phyloP scores from a whole-genome alignment of 305 asterid species.

The Fraxinus paxiana region DNA sequence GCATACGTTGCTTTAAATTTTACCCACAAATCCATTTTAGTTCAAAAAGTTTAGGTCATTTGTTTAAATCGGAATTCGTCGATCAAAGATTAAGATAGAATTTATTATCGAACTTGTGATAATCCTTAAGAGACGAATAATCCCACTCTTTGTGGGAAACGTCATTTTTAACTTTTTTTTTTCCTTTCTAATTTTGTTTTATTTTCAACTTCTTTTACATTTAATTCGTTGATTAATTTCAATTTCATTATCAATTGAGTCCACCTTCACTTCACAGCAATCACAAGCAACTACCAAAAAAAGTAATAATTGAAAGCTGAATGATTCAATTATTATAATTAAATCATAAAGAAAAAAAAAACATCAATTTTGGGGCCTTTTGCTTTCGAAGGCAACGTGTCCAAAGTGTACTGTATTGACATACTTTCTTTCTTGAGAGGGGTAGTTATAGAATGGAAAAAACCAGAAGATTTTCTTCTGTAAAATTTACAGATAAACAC shows the following conservation, averaged over 20 bases:
- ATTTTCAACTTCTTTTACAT: background rate
- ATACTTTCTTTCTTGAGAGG: slow-evolving; percentile 8
- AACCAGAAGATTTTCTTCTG: too few species aligned
- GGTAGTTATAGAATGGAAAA: slow-evolving; percentile 21
- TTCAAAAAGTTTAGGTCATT: background rate
- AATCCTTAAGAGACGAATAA: background rate
- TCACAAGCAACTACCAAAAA: background rate
- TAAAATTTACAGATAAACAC: too few species aligned
- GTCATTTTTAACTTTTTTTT: background rate
- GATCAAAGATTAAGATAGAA: background rate
- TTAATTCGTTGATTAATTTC: background rate
- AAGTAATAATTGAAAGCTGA: background rate
- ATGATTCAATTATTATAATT: background rate
- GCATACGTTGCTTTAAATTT: background rate
- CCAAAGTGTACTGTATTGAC: background rate
- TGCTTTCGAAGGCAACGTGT: slow-evolving; percentile 23
- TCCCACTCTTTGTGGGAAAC: background rate
- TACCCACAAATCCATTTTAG: background rate
- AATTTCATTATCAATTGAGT: background rate
- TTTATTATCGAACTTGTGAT: background rate
- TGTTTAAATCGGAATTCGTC: background rate
- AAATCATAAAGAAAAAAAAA: background rate
- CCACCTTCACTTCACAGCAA: background rate
- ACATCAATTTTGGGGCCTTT: background rate
- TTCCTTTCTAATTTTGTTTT: background rate